These are phyloP conservation scores for Rehmannia glutinosa DNA, from an alignment of 257 asterid genomes.

Conservation along the genomic window DNA sequence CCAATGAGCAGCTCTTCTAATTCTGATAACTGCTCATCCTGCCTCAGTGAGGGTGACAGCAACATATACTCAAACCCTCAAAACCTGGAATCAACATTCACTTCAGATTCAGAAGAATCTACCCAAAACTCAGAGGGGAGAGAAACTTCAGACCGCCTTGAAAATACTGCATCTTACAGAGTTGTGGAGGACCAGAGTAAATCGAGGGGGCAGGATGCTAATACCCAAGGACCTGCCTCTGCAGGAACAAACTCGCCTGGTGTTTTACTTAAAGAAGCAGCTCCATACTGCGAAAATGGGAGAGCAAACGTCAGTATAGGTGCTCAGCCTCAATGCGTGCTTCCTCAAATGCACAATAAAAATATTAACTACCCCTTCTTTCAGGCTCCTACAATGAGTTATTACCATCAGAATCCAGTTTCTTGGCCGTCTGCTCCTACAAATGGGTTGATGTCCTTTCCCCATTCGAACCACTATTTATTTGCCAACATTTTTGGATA, in stretches of 20 bases:
- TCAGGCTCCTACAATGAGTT: conserved; percentile 68
- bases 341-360: conserved; percentile 59
- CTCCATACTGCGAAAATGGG: conserved; percentile 37
- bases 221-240: conserved; percentile 25
- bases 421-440: conserved; percentile 64
- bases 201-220: conserved; percentile 24
- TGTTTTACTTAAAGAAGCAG: conserved; percentile 30
- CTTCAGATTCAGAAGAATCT: conserved; percentile 83
- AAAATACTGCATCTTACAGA: conserved; percentile 30
- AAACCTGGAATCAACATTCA: conserved; percentile 63
- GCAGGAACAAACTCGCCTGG: conserved; percentile 27
- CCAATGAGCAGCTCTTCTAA: conserved; percentile 52
- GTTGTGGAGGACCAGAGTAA: conserved; percentile 26
- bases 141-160: conserved; percentile 39
- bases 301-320: conserved; percentile 33
- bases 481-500: conserved; percentile 52
- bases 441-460: conserved; percentile 60
- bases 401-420: conserved; percentile 69
- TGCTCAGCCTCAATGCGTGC: conserved; percentile 48
- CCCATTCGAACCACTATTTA: conserved; percentile 68
- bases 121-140: conserved; percentile 64
- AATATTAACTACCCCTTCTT: conserved; percentile 57
- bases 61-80: conserved; percentile 55
- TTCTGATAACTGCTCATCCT: conserved; percentile 82
- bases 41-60: conserved; percentile 89